Percentiles rank a stretch among this genome's conserved stretches.
Conservation (phyloP, 768 basidiomycete species). For the Phylloporus sp. region DNA sequence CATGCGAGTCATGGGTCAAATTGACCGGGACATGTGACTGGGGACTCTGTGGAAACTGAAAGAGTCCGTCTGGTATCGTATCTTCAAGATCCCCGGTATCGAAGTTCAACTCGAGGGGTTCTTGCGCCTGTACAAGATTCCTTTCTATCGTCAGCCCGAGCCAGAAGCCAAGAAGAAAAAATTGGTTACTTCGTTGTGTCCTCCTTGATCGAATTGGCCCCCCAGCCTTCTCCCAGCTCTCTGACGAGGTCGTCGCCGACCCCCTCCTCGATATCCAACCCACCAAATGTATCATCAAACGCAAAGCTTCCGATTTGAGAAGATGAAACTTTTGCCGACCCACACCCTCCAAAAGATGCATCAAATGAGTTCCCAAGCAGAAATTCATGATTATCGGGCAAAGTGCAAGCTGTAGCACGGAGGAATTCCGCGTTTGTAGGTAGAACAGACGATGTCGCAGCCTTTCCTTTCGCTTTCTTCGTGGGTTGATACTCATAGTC, state of each 20-base stretch:
- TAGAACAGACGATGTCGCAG: slow-evolving; percentile 19
- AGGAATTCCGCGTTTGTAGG: slow-evolving; percentile 38
- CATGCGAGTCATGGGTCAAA: not conserved
- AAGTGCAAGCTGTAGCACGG: slow-evolving; percentile 55
- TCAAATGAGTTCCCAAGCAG: slow-evolving; percentile 66
- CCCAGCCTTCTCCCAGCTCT: slow-evolving; percentile 75
- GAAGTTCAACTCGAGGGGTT: slow-evolving; percentile 12
- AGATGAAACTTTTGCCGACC: slow-evolving; percentile 41
- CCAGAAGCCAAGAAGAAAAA: not conserved
- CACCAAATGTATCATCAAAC: slow-evolving; percentile 56
- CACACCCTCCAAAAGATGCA: slow-evolving; percentile 47
- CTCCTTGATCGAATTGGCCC: slow-evolving; percentile 18
- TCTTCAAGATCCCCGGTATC: slow-evolving; percentile 24
- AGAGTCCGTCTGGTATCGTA: slow-evolving; percentile 11
- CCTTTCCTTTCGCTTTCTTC: slow-evolving; percentile 26
- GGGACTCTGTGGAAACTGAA: not conserved
- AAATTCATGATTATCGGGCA: slow-evolving; percentile 69
- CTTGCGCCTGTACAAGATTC: slow-evolving; percentile 16
- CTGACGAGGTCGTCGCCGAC: slow-evolving; percentile 72
- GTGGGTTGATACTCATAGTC: slow-evolving; percentile 54
- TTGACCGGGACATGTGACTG: not conserved
- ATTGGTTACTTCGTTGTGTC: slow-evolving; percentile 15
- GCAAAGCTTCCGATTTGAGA: slow-evolving; percentile 51
- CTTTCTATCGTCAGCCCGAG: slow-evolving; percentile 14
- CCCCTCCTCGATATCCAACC: slow-evolving; percentile 52